These are phyloP conservation scores for Edaphochlamys debaryana DNA, from an alignment of 139 green algal genomes.

Conservation along the genomic window DNA sequence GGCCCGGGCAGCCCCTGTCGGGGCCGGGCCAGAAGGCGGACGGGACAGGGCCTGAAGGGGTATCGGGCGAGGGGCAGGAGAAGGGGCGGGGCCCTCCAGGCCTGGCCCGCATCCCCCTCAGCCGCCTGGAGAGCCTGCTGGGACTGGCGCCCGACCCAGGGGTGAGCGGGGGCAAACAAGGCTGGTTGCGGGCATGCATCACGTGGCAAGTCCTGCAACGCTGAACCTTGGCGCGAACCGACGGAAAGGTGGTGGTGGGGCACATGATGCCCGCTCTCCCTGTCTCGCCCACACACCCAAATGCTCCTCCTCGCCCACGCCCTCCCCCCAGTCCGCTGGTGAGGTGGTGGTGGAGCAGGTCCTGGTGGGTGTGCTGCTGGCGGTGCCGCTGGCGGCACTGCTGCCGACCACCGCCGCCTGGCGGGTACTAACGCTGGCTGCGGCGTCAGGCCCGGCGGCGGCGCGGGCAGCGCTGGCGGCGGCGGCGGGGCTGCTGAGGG, in stretches of 20 bases:
- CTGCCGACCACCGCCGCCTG: constrained; percentile 61
- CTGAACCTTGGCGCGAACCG: neutral
- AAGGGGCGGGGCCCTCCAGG: neutral
- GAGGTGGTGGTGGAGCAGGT: constrained; percentile 70
- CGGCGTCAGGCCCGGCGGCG: neutral
- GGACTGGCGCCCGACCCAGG: constrained; percentile 13
- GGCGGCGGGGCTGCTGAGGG: constrained; percentile 8
- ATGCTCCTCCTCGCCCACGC: neutral
- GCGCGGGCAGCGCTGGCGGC: neutral
- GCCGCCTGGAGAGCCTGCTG: constrained; percentile 34
- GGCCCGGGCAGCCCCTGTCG: too few relatives aligned
- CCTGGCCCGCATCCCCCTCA: neutral
- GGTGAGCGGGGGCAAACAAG: neutral
- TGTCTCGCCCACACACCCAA: too few relatives aligned
- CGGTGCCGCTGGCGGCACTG: constrained; percentile 63
- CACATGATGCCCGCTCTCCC: too few relatives aligned
- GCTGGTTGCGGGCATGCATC: neutral
- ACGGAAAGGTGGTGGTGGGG: too few relatives aligned
- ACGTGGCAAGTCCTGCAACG: neutral
- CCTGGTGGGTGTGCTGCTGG: constrained; percentile 73
- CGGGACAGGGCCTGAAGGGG: too few relatives aligned
- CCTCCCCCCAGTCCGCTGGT: neutral
- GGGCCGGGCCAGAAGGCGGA: too few relatives aligned
- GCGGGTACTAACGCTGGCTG: constrained; percentile 34
- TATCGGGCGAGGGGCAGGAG: neutral